Evolutionary conservation across 208 protist genomes (phyloP), one percentile per base, ranked within the genome.

Genomic region (Angomonas deanei): DNA sequence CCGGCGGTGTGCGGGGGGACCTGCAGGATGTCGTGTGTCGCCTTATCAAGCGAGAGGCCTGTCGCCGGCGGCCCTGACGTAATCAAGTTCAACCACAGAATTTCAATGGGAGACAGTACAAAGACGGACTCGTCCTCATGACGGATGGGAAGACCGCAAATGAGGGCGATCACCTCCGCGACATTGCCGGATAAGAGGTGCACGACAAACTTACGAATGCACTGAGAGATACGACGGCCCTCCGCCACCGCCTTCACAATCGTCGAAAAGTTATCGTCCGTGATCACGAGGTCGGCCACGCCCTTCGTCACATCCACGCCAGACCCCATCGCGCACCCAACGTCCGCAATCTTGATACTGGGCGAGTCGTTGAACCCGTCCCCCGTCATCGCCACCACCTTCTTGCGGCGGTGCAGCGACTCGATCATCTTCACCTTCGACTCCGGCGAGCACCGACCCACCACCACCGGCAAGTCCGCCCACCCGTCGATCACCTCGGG

Each of bases 241-340:
- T 95, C 83, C 15, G 88, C 82, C 52, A 97, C 82, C 8, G 91
- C 87, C 70, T 91, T 95, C 24, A 99, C 97, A 70, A 99, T 99
- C 0, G 97, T 97, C 6, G 80, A 56, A 72, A 99, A 99, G 82
- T 99, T 99, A 83, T 99, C 98, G 79, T 99, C 98, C 30, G 98
- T 84, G 53, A 99, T 93, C 61, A 97, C 82, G 64, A 96, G 80
- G 58, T 95, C 91, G 6, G 92, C 93, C 19, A 94, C 92, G 33
- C 92, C 87, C 69, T 98, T 98, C 5, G 97, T 97, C 10, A 99
- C 94, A 59, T 98, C 97, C 19, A 97, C 98, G 34, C 98, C 98
- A 50, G 81, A 86, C 47, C 97, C 97, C 98, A 99, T 99, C 24
- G 92, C 84, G 70, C 98, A 98, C 60, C 97, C 97, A 24, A 98